Base-by-base conservation (phyloP, 2,329 filamentous ascomycete species). In the Nothophoma quercina region DNA sequence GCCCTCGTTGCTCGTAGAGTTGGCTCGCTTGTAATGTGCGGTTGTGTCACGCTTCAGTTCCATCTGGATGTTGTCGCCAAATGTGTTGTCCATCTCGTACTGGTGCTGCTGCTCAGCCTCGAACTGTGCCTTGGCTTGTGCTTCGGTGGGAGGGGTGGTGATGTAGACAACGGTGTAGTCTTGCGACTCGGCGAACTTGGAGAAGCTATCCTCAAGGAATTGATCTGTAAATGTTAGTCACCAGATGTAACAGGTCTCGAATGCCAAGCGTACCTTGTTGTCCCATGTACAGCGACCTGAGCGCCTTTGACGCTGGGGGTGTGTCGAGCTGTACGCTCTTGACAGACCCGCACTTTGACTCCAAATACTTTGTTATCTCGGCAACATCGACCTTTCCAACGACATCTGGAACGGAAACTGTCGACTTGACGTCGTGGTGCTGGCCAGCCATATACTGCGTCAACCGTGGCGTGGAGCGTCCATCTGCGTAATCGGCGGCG, bases 131-230 rank as follows among this genome's bases (percentile, higher is more conserved):
- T 74, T 49, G 66, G 61, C 60, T 39, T 60, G 58, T 26, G 56
- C 59, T 28, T 62, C 60, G 45, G 60, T 73, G 35, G 75, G 74
- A 1, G 87, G 85, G 0, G 85, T 87, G 7, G 88, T 90, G 38
- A 86, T 82, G 72, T 92, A 91, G 57, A 96, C 78, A 49, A 96
- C 81, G 0, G 90, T 95, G 75, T 90, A 93, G 56, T 81, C 80
- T 10, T 76, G 58, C 22, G 60, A 59, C 19, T 72, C 70, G n/a
- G 78, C 76, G n/a, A 82, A 69, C 22, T 76, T 72, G 30, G 51
- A 40, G 40, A 72, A 59, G 39, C 62, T 53, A 23, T 62, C 47
- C 16, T 67, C 65, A 9, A 71, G 49, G 32, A 45, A 45, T 16
- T 57, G 47, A 47, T 70, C 69, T 71, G 42, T 16, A 33, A 10